A percentile compares a stretch with the other conserved stretches of the same genome.
Conservation (phyloP, 1,139 yeast species). For the Yarrowia galli region DNA sequence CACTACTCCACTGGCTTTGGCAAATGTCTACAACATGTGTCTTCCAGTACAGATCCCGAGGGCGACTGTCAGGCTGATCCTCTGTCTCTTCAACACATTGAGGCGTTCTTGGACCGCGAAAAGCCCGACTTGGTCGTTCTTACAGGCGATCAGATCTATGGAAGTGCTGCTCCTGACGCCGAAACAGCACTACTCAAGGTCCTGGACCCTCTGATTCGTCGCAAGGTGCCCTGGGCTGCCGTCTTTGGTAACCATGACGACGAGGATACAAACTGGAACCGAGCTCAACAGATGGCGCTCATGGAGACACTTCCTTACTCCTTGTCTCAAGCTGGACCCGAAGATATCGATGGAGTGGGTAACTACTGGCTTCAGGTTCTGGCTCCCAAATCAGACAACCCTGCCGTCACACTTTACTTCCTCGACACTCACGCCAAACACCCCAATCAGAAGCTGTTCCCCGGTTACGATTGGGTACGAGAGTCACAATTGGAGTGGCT, state of each 20-base stretch:
- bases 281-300: slow-evolving; percentile 66
- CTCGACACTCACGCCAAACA: slow-evolving; percentile 84
- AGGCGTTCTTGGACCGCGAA: slow-evolving; percentile 69
- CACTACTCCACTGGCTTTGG: slow-evolving; percentile 85
- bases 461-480: slow-evolving; percentile 89
- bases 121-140: slow-evolving; percentile 80
- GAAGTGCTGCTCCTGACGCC: slow-evolving; percentile 74
- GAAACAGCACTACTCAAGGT: slow-evolving; percentile 81
- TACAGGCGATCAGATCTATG: slow-evolving; percentile 87
- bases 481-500: slow-evolving; percentile 72
- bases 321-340: slow-evolving; percentile 67
- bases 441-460: slow-evolving; percentile 64
- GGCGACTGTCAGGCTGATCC: slow-evolving; percentile 72
- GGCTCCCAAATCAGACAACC: slow-evolving; percentile 54
- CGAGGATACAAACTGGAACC: slow-evolving; percentile 67
- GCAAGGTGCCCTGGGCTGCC: slow-evolving; percentile 80
- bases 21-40: slow-evolving; percentile 64
- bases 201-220: slow-evolving; percentile 68
- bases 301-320: slow-evolving; percentile 70
- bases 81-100: slow-evolving; percentile 68
- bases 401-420: slow-evolving; percentile 70
- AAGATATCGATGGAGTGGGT: slow-evolving; percentile 75
- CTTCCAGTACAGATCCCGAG: slow-evolving; percentile 40
- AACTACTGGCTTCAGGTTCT: slow-evolving; percentile 68
- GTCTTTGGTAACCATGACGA: slow-evolving; percentile 86